Evolutionary conservation across 306 rosid genomes (phyloP).

Genomic region (Trifolium pratense): DNA sequence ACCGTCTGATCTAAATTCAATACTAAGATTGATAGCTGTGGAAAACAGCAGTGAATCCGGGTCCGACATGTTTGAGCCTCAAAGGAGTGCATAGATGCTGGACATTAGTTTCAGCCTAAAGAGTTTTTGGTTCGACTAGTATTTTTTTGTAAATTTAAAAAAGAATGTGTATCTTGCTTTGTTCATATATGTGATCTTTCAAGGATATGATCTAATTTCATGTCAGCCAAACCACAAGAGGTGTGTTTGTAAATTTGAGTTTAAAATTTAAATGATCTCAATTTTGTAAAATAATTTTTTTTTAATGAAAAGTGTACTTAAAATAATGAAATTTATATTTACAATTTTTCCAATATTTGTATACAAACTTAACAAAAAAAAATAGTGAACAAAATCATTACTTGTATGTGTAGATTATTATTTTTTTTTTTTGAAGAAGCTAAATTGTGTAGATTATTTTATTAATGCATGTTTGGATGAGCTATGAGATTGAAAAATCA

Average conservation of each 20-base stretch:
- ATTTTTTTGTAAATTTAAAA: not conserved
- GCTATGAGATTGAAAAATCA: too few species aligned
- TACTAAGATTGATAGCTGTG: too few species aligned
- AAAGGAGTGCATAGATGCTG: conserved; percentile 33
- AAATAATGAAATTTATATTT: not conserved
- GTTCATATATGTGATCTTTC: conserved; percentile 13
- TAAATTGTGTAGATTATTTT: too few species aligned
- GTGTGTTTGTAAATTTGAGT: conserved; percentile 7
- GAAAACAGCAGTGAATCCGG: too few species aligned
- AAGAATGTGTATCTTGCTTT: not conserved
- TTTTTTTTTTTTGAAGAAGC: too few species aligned
- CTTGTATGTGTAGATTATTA: too few species aligned
- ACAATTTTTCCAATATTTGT: not conserved
- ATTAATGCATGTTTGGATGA: too few species aligned
- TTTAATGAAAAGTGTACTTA: not conserved
- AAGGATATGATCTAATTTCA: too few species aligned
- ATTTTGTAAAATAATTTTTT: not conserved
- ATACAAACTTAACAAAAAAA: not conserved
- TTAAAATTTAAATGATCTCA: not conserved
- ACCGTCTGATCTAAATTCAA: too few species aligned
- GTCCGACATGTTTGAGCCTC: conserved; percentile 54
- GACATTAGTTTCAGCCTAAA: conserved; percentile 23
- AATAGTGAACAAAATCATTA: too few species aligned
- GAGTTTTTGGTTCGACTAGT: not conserved
- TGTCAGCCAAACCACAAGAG: too few species aligned